A percentile compares a stretch with the other conserved stretches of the same genome.
phyloP scores from a whole-genome alignment of 169 alveolate species.

The Eimeria acervulina region DNA sequence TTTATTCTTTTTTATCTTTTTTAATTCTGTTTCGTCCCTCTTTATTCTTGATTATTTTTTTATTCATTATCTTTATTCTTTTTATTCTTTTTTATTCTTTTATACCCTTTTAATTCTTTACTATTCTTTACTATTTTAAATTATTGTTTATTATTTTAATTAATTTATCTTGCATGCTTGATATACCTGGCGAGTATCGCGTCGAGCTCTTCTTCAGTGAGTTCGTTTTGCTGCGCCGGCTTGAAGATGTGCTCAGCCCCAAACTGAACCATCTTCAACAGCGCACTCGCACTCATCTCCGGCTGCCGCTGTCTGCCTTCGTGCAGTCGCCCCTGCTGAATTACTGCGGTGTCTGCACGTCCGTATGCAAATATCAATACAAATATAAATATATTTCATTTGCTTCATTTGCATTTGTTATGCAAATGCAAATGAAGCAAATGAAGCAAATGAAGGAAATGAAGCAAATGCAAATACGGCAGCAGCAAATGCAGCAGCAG shows the following conservation, averaged over 20 bases:
- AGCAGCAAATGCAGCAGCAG: not conserved
- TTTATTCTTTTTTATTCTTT: no score
- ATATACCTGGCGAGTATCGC: conserved; percentile 86
- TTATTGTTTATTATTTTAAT: not conserved
- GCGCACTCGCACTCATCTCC: conserved; percentile 77
- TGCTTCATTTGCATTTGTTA: not conserved
- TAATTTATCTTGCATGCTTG: no score
- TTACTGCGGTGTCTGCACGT: conserved; percentile 95
- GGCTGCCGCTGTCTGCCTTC: conserved; percentile 81
- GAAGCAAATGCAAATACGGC: not conserved
- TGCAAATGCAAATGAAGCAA: not conserved
- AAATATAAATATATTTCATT: not conserved
- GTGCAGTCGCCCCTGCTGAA: conserved; percentile 97
- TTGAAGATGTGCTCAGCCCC: conserved; percentile 90
- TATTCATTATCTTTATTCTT: no score
- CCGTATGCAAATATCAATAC: not conserved
- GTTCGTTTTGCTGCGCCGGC: conserved; percentile 84
- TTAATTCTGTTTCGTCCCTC: no score
- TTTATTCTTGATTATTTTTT: no score
- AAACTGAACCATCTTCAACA: conserved; percentile 88
- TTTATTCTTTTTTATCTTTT: no score
- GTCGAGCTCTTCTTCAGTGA: conserved; percentile 89
- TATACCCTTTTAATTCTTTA: no score
- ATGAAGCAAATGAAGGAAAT: no score
- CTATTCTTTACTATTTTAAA: no score